Conservation (phyloP, 345 rosid species). For the Cardiospermum halicacabum region DNA sequence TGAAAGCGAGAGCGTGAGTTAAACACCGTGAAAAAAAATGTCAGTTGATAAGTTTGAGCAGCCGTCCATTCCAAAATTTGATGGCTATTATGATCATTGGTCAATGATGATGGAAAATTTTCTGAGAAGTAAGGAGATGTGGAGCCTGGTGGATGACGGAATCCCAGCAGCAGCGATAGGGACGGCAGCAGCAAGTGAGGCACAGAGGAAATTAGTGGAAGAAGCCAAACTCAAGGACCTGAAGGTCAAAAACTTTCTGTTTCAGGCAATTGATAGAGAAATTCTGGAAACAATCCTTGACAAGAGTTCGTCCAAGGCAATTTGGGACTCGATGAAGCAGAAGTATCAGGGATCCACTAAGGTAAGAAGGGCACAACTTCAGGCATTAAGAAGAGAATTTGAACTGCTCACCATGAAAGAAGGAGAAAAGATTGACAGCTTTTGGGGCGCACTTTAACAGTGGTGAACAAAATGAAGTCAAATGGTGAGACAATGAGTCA, state of each 20-base stretch:
- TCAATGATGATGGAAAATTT: neutral
- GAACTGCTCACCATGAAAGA: too few relatives aligned
- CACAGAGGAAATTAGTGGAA: neutral
- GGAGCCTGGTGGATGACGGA: neutral
- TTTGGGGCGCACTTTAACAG: too few relatives aligned
- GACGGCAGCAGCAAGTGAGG: neutral
- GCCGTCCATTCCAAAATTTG: neutral
- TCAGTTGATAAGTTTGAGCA: too few relatives aligned
- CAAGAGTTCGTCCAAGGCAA: neutral
- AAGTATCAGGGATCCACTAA: too few relatives aligned
- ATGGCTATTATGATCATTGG: neutral
- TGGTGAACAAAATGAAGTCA: too few relatives aligned
- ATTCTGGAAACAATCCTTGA: neutral
- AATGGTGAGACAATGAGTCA: too few relatives aligned
- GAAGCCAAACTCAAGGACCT: neutral
- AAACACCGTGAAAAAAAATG: too few relatives aligned
- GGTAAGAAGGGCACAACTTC: too few relatives aligned
- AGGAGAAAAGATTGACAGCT: too few relatives aligned
- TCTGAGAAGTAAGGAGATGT: neutral
- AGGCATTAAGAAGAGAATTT: too few relatives aligned
- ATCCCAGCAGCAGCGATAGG: neutral
- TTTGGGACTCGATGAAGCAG: too few relatives aligned
- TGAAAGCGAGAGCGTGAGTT: too few relatives aligned
- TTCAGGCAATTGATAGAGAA: neutral
- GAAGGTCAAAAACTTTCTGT: neutral